A percentile compares a stretch with the other conserved stretches of the same genome.
These are phyloP conservation scores for Calophaca sinica DNA, from an alignment of 306 rosid genomes.

Conservation along the genomic window DNA sequence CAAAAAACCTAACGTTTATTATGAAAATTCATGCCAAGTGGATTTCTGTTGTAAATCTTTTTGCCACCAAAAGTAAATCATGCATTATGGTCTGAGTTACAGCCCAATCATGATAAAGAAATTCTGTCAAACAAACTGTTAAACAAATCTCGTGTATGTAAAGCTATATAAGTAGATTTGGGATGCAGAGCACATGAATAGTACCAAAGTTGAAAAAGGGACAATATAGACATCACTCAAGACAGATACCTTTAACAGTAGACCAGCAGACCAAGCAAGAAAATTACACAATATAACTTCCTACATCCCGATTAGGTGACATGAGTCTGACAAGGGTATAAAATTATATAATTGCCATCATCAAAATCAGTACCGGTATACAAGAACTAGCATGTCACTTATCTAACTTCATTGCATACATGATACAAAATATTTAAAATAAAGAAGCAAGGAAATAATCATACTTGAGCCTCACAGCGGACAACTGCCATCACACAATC, in stretches of 20 bases:
- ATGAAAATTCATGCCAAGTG: conserved; percentile 13
- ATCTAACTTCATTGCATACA: conserved; percentile 32
- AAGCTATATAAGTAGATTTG: conserved; percentile 14
- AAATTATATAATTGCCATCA: not conserved
- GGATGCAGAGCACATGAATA: conserved; percentile 1
- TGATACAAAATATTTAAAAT: conserved; percentile 5
- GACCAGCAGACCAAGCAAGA: not conserved
- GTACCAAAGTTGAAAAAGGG: conserved; percentile 6
- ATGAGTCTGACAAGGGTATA: conserved; percentile 6
- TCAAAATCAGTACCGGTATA: not conserved
- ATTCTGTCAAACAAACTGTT: not conserved
- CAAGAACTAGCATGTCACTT: conserved; percentile 15
- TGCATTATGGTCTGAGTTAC: too few relatives aligned
- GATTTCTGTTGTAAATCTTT: not conserved
- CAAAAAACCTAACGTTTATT: not conserved
- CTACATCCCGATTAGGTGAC: conserved; percentile 23
- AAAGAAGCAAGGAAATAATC: conserved; percentile 44
- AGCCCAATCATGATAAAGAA: conserved; percentile 14
- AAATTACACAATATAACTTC: conserved; percentile 12
- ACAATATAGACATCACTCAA: not conserved
- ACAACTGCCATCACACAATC: conserved; percentile 89
- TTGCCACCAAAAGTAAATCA: too few relatives aligned
- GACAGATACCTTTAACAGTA: conserved; percentile 2
- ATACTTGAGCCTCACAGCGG: conserved; percentile 94
- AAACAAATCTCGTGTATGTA: conserved; percentile 26